Evolutionary conservation across 2,329 filamentous ascomycete species (phyloP), one percentile per base, ranked within the genome.

Genomic region (Graphilbum ipis-grandicollis): DNA sequence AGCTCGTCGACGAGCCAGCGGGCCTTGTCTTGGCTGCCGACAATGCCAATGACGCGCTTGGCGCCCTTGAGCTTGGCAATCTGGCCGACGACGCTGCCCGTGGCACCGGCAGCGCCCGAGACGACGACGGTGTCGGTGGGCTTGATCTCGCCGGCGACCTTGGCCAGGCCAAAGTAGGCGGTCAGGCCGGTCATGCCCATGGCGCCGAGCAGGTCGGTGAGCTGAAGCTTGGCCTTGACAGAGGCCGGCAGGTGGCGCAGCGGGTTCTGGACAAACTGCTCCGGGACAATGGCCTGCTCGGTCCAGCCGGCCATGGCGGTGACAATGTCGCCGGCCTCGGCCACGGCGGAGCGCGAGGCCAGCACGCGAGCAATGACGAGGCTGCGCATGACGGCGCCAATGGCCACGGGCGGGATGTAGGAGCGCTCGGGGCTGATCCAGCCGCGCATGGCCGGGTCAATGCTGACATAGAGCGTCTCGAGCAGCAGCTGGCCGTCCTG

Each of bases 61-160:
- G 44, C 68, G 3, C 68, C 74, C 52, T 73, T 68, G 34, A 78
- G 52, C 53, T 75, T 76, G 9, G 72, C 72, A 48, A 79, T 75
- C 51, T 80, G 75, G 0, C 72, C 74, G 1, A 66, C 74, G 1
- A 79, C 66, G 48, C 64, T 71, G 0, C 75, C 75, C 2, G 75
- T 79, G 1, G 75, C 75, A 0, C 75, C 75, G 0, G 75, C 75
- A 2, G 75, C 75, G 7, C 73, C 74, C 15, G 66, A 71, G 0
- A 79, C 69, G 4, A 79, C 73, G 3, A 79, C 74, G 15, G 75
- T 73, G 41, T 79, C 72, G 0, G 71, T 73, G 13, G 62, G 55
- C 47, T 68, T 70, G 44, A 47, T 39, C 32, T 34, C 38, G n/a
- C 37, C 36, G 33, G 45, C 77, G 9, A 80, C 61, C 31, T 78